phyloP scores from a whole-genome alignment of 2,329 filamentous ascomycete genomes.

The Hypoxylon sp. region DNA sequence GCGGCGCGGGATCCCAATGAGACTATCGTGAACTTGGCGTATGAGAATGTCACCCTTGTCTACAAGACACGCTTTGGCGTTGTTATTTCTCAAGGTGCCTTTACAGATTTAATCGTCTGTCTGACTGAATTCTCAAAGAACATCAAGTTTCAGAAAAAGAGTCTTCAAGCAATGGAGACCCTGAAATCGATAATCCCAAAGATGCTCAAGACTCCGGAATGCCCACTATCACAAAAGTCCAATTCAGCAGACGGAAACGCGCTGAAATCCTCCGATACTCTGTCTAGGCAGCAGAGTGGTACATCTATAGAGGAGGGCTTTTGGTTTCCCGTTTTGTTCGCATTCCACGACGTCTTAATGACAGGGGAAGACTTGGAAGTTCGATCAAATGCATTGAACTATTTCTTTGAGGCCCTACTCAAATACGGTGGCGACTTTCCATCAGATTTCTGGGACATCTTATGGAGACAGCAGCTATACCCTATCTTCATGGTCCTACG shows the following conservation, averaged over 20 bases:
- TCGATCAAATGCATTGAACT: constrained; percentile 88
- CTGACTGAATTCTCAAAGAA: constrained; percentile 99
- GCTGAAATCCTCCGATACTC: constrained; percentile 59
- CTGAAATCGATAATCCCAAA: constrained; percentile 93
- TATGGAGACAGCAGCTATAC: constrained; percentile 96
- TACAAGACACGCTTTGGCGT: constrained; percentile 97
- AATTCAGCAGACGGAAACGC: constrained; percentile 56
- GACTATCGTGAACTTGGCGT: constrained; percentile 94
- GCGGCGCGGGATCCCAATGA: constrained; percentile 94
- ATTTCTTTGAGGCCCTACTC: constrained; percentile 94
- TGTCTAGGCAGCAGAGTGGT: constrained; percentile 71
- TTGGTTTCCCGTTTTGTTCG: constrained; percentile 98
- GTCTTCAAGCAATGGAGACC: constrained; percentile 92
- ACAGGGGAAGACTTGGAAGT: constrained; percentile 98
- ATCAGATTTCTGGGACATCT: constrained; percentile 95
- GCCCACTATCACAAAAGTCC: constrained; percentile 80
- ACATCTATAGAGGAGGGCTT: constrained; percentile 97
- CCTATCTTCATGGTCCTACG: constrained; percentile 99
- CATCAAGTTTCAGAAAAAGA: constrained; percentile 98
- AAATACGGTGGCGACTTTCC: constrained; percentile 93
- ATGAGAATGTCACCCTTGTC: constrained; percentile 95
- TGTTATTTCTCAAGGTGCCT: constrained; percentile 95
- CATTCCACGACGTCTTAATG: constrained; percentile 99
- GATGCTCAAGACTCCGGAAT: constrained; percentile 96
- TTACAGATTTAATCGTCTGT: constrained; percentile 95